Evolutionary conservation across 768 basidiomycete species (phyloP), one percentile per base, ranked within the genome.

Genomic region (Suillus weaverae): DNA sequence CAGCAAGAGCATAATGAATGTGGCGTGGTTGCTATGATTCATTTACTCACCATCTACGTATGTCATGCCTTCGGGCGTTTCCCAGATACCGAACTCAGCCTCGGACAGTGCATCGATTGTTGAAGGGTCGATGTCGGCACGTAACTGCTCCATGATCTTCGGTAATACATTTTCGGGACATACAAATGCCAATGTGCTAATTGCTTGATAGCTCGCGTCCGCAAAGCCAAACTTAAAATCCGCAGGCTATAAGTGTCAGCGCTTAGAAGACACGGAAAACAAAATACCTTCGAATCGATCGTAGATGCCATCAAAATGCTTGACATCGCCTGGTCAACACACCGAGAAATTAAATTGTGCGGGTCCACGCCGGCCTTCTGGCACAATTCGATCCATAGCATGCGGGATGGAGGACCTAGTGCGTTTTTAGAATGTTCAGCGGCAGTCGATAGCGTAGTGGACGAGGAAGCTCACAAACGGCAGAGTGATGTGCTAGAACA

Each of bases 71-170:
- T 89, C 88, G 0, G 92, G 91, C 1, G 95, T 95, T 4, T 80
- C 79, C 94, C 93, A 98, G 16, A 97, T 89, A 6, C 87, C 92
- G 20, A 94, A 73, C 53, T 97, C 95, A 9, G 84, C 80, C 14
- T 89, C 83, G 0, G 89, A 89, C 63, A 99, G 75, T 18, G 85
- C 77, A 22, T 85, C 83, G 59, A 96, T 78, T n/a, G 78, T 72
- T 0, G 73, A 68, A 0, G 86, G 80, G 63, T 89, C 80, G n/a
- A 98, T 81, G 71, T 95, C 91, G 0, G 74, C 70, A 30, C 80
- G 78, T 4, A 95, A 73, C 66, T 90, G 91, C 2, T 84, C 83
- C 54, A 94, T 74, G n/a, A 96, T 73, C 30, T 84, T 84, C 0
- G 91, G 89, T 3, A 97, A 78, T 11, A 90, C 85, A 0, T 78